Evolutionary conservation across 2,329 filamentous ascomycete genomes (phyloP).

Genomic region (Fusarium bulbicola): DNA sequence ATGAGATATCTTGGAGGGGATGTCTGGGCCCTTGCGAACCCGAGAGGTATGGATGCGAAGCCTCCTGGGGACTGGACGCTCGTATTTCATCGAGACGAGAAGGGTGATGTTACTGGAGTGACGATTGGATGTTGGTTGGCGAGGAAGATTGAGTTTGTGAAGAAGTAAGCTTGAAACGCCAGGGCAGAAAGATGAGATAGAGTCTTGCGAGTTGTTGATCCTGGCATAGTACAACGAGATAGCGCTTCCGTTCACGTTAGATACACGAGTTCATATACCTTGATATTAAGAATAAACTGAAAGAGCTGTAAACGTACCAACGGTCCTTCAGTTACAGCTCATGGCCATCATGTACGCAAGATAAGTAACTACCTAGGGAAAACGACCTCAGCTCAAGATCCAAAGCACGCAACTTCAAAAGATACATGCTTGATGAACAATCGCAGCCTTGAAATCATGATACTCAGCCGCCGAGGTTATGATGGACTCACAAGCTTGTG

Average conservation of each 20-base stretch:
- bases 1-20: conserved; percentile 21
- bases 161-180: neutral
- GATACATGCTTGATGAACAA: neutral
- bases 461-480: neutral
- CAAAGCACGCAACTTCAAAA: too few relatives aligned
- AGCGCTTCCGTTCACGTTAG: neutral
- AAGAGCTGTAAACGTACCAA: neutral
- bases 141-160: conserved; percentile 19
- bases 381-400: too few relatives aligned
- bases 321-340: neutral
- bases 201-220: neutral
- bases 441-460: neutral
- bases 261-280: neutral
- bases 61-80: conserved; percentile 29
- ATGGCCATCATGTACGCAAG: neutral
- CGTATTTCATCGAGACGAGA: conserved; percentile 6
- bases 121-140: conserved; percentile 26
- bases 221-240: neutral
- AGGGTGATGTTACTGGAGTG: neutral
- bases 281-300: neutral
- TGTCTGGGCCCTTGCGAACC: conserved; percentile 23
- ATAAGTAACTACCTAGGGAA: too few relatives aligned
- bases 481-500: conserved; percentile 5
- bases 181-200: neutral
- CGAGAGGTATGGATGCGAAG: conserved; percentile 30